Evolutionary conservation across 352 stramenopile species (phyloP).

Genomic region (Phytophthora sojae): DNA sequence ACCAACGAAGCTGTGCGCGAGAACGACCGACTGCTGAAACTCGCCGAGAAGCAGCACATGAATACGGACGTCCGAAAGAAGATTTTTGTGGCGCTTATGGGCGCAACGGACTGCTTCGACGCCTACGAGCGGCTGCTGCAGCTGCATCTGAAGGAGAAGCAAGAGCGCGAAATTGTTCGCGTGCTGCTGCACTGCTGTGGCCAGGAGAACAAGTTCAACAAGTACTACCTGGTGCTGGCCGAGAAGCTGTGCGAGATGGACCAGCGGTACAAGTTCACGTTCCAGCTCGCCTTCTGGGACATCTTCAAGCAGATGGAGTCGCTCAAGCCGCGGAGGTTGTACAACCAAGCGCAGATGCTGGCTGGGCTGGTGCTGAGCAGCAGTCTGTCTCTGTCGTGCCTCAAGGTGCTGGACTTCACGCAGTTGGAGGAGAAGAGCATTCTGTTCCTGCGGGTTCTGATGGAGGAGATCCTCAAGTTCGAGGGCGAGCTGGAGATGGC

Average conservation of each 20-base stretch:
- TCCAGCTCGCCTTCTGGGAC: slow-evolving; percentile 98
- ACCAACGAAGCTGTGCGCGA: slow-evolving; percentile 32
- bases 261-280: slow-evolving; percentile 95
- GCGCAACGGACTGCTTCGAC: slow-evolving; percentile 94
- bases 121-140: slow-evolving; percentile 95
- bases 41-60: slow-evolving; percentile 97
- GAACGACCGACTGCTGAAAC: slow-evolving; percentile 83
- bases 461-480: slow-evolving; percentile 77
- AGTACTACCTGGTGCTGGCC: slow-evolving; percentile 95
- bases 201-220: slow-evolving; percentile 93
- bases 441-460: slow-evolving; percentile 90
- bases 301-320: slow-evolving; percentile 93
- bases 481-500: slow-evolving; percentile 73
- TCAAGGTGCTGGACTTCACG: slow-evolving; percentile 95
- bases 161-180: slow-evolving; percentile 94
- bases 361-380: slow-evolving; percentile 74
- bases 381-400: slow-evolving; percentile 79
- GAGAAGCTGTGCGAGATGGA: slow-evolving; percentile 95
- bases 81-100: slow-evolving; percentile 98
- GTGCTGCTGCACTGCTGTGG: slow-evolving; percentile 95
- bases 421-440: slow-evolving; percentile 85
- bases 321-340: slow-evolving; percentile 87
- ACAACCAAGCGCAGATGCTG: slow-evolving; percentile 91
- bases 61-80: slow-evolving; percentile 95
- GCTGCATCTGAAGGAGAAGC: slow-evolving; percentile 90